These are phyloP conservation scores for Colletotrichum chrysophilum DNA, from an alignment of 2,329 filamentous ascomycete species.

Conservation along the genomic window DNA sequence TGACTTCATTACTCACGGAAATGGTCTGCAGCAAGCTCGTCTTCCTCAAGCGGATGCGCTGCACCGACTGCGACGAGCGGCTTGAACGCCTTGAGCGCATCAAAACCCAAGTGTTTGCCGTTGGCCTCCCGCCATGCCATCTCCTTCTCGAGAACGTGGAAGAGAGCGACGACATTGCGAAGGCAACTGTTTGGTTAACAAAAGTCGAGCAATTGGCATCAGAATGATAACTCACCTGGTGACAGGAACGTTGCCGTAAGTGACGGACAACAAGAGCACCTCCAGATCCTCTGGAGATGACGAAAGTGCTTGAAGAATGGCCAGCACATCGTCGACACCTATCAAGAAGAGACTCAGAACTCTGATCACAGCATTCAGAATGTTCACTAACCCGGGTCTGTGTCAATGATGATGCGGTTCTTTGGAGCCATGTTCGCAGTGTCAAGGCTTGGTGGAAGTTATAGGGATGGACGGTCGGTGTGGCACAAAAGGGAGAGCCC, in stretches of 20 bases:
- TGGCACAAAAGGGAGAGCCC: too few relatives aligned
- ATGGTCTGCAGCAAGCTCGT: constrained; percentile 80
- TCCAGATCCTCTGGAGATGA: constrained; percentile 85
- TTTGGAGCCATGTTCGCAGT: constrained; percentile 62
- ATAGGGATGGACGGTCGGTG: too few relatives aligned
- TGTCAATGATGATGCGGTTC: constrained; percentile 91
- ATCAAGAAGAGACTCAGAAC: neutral
- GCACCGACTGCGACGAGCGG: constrained; percentile 88
- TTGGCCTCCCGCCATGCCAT: constrained; percentile 78
- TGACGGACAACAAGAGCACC: constrained; percentile 83
- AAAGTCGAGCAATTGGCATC: neutral
- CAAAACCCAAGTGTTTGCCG: constrained; percentile 75
- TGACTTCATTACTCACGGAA: constrained; percentile 72
- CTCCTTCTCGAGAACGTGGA: constrained; percentile 91
- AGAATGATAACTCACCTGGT: constrained; percentile 62
- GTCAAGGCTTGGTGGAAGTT: too few relatives aligned
- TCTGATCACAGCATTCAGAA: neutral
- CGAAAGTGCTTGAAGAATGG: constrained; percentile 84
- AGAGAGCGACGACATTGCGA: constrained; percentile 86
- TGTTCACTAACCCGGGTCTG: constrained; percentile 73
- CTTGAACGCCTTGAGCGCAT: constrained; percentile 72
- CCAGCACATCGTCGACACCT: constrained; percentile 91
- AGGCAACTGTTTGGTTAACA: constrained; percentile 65
- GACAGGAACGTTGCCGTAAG: constrained; percentile 92
- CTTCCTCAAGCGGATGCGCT: constrained; percentile 83